Conservation (phyloP, 2,329 filamentous ascomycete species). For the Phyllosticta citriasiana region DNA sequence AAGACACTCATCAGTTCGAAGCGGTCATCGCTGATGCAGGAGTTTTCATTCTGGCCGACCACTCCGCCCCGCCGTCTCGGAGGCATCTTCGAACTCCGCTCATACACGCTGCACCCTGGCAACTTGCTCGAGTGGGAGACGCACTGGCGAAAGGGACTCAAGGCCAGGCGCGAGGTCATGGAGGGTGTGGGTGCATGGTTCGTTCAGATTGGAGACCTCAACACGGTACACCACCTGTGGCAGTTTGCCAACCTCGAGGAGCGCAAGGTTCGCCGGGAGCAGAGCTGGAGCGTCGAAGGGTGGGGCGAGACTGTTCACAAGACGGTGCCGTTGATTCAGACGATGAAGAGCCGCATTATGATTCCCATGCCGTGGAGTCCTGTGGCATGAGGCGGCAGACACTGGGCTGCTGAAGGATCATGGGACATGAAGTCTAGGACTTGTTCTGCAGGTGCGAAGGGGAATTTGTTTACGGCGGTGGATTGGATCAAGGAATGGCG, state of each 20-base stretch:
- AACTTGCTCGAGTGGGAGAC: slow-evolving; percentile 98
- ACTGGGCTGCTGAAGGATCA: background rate
- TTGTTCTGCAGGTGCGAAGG: background rate
- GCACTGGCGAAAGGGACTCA: slow-evolving; percentile 88
- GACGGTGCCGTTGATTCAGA: slow-evolving; percentile 93
- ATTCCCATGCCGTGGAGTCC: slow-evolving; percentile 96
- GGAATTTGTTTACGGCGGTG: background rate
- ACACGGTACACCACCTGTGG: slow-evolving; percentile 97
- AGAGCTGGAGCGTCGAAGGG: slow-evolving; percentile 90
- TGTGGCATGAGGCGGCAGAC: slow-evolving; percentile 23
- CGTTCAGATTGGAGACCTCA: slow-evolving; percentile 93
- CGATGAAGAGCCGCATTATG: slow-evolving; percentile 88
- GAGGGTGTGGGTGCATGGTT: slow-evolving; percentile 98
- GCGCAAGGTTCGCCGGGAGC: slow-evolving; percentile 77
- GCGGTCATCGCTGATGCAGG: slow-evolving; percentile 90
- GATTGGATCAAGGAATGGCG: background rate
- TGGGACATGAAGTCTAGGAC: background rate
- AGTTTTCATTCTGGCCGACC: slow-evolving; percentile 99
- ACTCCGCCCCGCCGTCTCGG: slow-evolving; percentile 81
- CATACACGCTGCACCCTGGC: slow-evolving; percentile 90
- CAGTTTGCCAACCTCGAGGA: slow-evolving; percentile 97
- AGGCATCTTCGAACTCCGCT: slow-evolving; percentile 89
- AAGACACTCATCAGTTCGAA: slow-evolving; percentile 78
- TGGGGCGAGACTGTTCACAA: slow-evolving; percentile 98
- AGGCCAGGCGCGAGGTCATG: slow-evolving; percentile 91